These are phyloP conservation scores for Stellera chamaejasme DNA, from an alignment of 345 rosid species.

Conservation along the genomic window DNA sequence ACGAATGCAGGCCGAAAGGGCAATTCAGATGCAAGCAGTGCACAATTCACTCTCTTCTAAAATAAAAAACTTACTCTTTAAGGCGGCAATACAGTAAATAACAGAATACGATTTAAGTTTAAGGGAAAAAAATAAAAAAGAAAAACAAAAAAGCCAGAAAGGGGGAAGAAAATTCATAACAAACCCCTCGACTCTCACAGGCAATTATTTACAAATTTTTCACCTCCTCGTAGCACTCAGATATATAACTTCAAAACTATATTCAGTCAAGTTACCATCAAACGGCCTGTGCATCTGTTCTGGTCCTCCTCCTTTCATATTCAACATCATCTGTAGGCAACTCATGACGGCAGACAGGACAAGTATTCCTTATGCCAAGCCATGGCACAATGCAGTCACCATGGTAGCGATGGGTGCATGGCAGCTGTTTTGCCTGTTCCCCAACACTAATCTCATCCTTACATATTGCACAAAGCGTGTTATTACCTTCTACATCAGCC, in stretches of 20 bases:
- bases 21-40: no score
- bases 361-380: slow-evolving; percentile 81
- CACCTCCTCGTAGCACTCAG: slow-evolving; percentile 19
- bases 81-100: no score
- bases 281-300: slow-evolving; percentile 19
- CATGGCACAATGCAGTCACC: slow-evolving; percentile 81
- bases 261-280: slow-evolving; percentile 20
- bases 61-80: no score
- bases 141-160: no score
- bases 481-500: slow-evolving; percentile 37
- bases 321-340: slow-evolving; percentile 78
- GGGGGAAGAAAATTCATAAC: no score
- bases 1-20: no score
- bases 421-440: slow-evolving; percentile 64
- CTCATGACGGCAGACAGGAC: slow-evolving; percentile 88
- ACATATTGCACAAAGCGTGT: slow-evolving; percentile 68
- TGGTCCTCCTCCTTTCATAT: slow-evolving; percentile 47
- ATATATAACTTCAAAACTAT: slow-evolving; percentile 18
- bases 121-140: no score
- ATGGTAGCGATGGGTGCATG: slow-evolving; percentile 76
- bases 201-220: slow-evolving; percentile 23
- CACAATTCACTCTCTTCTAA: no score
- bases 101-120: no score
- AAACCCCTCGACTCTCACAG: slow-evolving; percentile 8
- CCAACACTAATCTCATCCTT: slow-evolving; percentile 61